Evolutionary conservation across 768 basidiomycete species (phyloP).

Genomic region (Boletus eberwhitei): DNA sequence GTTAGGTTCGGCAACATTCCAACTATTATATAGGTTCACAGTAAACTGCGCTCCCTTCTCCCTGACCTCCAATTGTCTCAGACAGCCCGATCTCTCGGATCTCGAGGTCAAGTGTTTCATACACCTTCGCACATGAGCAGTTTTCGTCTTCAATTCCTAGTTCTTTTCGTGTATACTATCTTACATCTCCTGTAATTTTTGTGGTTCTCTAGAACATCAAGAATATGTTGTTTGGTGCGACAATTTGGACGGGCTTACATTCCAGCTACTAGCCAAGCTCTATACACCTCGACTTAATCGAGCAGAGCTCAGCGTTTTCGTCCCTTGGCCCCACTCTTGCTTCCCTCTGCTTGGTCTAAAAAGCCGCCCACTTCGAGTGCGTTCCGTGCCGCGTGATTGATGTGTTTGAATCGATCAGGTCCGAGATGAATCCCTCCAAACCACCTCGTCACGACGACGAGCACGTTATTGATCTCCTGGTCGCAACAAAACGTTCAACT

Average conservation of each 20-base stretch:
- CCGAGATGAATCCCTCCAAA: slow-evolving; percentile 92
- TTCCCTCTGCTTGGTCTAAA: slow-evolving; percentile 49
- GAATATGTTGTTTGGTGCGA: no score
- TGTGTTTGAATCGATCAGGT: slow-evolving; percentile 86
- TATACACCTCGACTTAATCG: neutral
- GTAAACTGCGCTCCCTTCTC: no score
- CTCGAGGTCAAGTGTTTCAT: no score
- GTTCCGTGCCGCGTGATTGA: slow-evolving; percentile 92
- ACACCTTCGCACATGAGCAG: no score
- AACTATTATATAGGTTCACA: no score
- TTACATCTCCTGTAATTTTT: no score
- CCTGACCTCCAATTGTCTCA: no score
- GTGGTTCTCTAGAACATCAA: no score
- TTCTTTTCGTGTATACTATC: no score
- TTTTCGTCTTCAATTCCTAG: no score
- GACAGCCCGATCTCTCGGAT: no score
- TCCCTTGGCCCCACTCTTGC: slow-evolving; percentile 21
- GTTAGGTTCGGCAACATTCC: no score
- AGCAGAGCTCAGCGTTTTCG: slow-evolving; percentile 23
- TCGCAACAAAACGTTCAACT: neutral
- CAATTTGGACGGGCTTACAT: neutral
- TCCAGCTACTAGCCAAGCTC: neutral
- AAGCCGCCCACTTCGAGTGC: slow-evolving; percentile 88
- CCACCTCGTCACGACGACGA: slow-evolving; percentile 91
- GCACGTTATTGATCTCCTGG: slow-evolving; percentile 77